A percentile compares a stretch with the other conserved stretches of the same genome.
These are phyloP conservation scores for Paraconiothyrium sp. DNA, from an alignment of 2,329 filamentous ascomycete genomes.

Conservation along the genomic window DNA sequence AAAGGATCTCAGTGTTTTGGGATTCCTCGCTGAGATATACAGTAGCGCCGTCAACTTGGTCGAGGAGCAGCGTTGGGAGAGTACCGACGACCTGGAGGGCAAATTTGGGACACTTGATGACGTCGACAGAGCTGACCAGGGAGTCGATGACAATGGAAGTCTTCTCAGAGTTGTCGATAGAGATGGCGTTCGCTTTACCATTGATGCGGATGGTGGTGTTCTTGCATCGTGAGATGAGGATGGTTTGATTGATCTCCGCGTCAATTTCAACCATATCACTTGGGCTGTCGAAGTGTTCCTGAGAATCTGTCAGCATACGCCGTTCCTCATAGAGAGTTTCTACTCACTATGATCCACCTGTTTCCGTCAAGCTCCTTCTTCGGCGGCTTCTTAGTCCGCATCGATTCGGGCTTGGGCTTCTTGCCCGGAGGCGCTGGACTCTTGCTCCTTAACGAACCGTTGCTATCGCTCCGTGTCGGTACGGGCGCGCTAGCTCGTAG, in stretches of 20 bases:
- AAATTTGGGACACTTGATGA: constrained; percentile 95
- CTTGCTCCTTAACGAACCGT: constrained; percentile 69
- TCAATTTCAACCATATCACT: constrained; percentile 80
- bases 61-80: constrained; percentile 87
- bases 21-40: constrained; percentile 88
- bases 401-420: constrained; percentile 60
- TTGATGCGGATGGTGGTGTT: constrained; percentile 89
- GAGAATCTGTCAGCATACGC: constrained; percentile 17
- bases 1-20: constrained; percentile 81
- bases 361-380: constrained; percentile 68
- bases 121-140: constrained; percentile 89
- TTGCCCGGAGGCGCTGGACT: constrained; percentile 83
- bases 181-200: constrained; percentile 97
- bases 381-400: constrained; percentile 59
- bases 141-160: constrained; percentile 88
- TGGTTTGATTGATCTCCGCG: constrained; percentile 83
- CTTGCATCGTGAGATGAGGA: constrained; percentile 91
- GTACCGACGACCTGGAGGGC: constrained; percentile 89
- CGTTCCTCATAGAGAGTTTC: too few relatives aligned
- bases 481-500: constrained; percentile 79
- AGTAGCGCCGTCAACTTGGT: constrained; percentile 90
- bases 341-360: constrained; percentile 86
- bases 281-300: constrained; percentile 90
- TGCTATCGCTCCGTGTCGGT: constrained; percentile 65
- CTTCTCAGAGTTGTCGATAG: constrained; percentile 87